Evolutionary conservation across 306 rosid genomes (phyloP), one percentile per base, ranked within the genome.

Genomic region (Castanea sativa): DNA sequence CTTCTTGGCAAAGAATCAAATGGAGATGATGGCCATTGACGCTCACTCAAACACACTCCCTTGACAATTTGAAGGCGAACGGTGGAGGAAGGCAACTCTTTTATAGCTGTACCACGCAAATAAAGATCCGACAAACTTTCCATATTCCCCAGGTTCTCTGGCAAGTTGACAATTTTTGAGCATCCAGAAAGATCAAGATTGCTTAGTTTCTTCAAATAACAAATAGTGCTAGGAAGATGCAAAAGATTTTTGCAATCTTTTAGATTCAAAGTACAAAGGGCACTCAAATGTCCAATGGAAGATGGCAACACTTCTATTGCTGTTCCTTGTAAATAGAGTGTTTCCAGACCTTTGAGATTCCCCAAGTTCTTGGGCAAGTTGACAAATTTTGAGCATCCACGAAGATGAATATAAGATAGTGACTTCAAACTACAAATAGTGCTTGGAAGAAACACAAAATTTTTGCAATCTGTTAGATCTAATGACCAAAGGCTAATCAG

Each of bases 401-500:
- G 0, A 49, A 49, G 53, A 49, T 0, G 0, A 49, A 49, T 10
- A 2, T 0, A 0, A 0, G 0, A 10, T 10, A 49, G 53, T 12
- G 53, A 49, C 53, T 49, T 49, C 53, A 49, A 3, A 49, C 15
- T 49, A 49, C 53, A 49, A 12, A 49, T 12, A 0, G 53, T 49
- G 53, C 0, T 49, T 2, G 53, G 53, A 49, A 49, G 53, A 7
- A 38, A 0, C 53, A 49, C 53, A 49, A 49, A 13, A 2, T 3
- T 10, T 49, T 49, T 13, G 53, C 53, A 49, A 49, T 13, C 0
- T 12, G 1, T 3, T 49, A 49, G 16, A 49, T 10, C 0, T 1
- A 49, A 49, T 10, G 13, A 2, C 0, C 0, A 0, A 49, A 49
- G 53, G 4, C 16, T 3, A 49, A 13, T 49, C 0, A 49, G 0